phyloP scores from a whole-genome alignment of 73 alveolate species.

The Symbiodinium natans region DNA sequence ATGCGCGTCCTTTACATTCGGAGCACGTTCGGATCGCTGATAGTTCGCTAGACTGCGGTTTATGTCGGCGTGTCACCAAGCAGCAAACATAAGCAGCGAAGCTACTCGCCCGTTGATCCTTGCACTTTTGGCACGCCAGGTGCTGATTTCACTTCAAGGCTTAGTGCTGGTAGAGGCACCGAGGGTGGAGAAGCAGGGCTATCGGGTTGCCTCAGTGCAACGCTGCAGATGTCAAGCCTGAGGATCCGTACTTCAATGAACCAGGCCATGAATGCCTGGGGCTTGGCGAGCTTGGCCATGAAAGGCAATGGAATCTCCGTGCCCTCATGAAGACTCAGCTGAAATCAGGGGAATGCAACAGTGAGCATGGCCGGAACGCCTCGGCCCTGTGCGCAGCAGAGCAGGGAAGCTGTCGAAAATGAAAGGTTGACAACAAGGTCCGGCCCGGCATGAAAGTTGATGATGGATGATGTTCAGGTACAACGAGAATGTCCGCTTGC shows the following conservation, averaged over 20 bases:
- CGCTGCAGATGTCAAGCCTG: background rate
- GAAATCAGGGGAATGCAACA: conserved; percentile 59
- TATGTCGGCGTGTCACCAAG: no score
- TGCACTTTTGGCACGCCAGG: background rate
- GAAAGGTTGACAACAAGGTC: no score
- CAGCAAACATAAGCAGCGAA: no score
- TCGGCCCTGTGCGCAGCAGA: conserved; percentile 33
- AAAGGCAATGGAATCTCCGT: no score
- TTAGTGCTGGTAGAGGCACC: conserved; percentile 62
- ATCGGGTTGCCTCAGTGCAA: background rate
- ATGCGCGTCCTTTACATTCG: no score
- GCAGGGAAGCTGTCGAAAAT: no score
- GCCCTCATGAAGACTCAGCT: no score
- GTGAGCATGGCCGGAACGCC: conserved; percentile 65
- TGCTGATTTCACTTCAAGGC: conserved; percentile 71
- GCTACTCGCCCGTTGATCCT: no score
- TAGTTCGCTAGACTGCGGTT: no score
- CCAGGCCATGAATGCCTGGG: conserved; percentile 65
- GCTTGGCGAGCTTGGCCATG: background rate
- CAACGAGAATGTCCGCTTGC: conserved; percentile 69
- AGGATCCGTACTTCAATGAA: conserved; percentile 88
- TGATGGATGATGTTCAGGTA: no score
- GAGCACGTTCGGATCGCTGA: no score
- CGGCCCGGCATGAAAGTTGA: no score
- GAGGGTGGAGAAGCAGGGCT: background rate